Conservation (phyloP, 768 basidiomycete species). For the Kwoniella mangroviensis region DNA sequence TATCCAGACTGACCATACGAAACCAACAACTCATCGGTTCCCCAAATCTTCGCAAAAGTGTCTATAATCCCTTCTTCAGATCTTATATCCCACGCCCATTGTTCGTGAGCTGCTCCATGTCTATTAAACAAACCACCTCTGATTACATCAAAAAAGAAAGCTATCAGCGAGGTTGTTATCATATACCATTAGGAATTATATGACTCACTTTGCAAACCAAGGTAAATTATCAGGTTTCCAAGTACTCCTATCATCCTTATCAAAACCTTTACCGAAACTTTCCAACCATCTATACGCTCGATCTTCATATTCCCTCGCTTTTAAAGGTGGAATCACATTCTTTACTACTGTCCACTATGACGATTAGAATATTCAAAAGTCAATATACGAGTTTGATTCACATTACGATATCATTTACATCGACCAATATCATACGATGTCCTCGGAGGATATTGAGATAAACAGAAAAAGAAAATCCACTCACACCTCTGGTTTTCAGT, state of each 20-base stretch:
- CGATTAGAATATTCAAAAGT: no score
- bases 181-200: not conserved
- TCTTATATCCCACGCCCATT: constrained; percentile 54
- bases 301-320: constrained; percentile 46
- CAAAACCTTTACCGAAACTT: constrained; percentile 55
- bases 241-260: constrained; percentile 54
- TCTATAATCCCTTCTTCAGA: constrained; percentile 50
- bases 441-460: not conserved
- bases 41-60: constrained; percentile 56
- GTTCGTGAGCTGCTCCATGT: constrained; percentile 49
- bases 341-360: constrained; percentile 41
- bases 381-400: no score
- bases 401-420: no score
- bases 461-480: constrained; percentile 8
- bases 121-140: constrained; percentile 42
- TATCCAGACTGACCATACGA: constrained; percentile 42
- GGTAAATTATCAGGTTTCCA: constrained; percentile 54
- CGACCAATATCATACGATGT: not conserved
- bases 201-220: constrained; percentile 40
- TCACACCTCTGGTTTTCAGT: constrained; percentile 43
- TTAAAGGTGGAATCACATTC: constrained; percentile 40
- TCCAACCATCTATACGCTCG: constrained; percentile 55
- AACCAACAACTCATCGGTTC: constrained; percentile 48
- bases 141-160: not conserved
- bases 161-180: not conserved